Evolutionary conservation across 1,284 basidiomycete genomes (phyloP).

Genomic region (Thecaphora thlaspeos): DNA sequence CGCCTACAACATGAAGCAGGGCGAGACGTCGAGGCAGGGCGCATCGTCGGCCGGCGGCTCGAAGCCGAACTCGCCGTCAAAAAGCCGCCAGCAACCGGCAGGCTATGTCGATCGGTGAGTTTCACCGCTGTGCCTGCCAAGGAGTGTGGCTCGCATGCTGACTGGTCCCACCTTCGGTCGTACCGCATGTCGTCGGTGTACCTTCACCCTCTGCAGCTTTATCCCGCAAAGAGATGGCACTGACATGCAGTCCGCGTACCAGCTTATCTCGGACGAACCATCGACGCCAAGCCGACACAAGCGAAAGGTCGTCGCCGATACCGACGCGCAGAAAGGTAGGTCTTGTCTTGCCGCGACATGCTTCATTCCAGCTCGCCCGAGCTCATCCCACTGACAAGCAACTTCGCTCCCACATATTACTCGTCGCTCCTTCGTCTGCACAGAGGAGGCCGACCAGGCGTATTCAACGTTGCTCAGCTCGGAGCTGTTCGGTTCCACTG

Average conservation of each 20-base stretch:
- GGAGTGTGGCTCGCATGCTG: too few species aligned
- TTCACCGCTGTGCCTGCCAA: too few species aligned
- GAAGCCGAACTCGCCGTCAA: constrained; percentile 17
- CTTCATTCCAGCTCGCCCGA: too few species aligned
- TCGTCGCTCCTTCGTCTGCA: too few species aligned
- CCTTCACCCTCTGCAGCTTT: constrained; percentile 57
- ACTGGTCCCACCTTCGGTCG: too few species aligned
- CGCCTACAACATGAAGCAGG: background rate
- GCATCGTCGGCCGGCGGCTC: constrained; percentile 17
- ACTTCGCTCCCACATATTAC: too few species aligned
- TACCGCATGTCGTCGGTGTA: constrained; percentile 9
- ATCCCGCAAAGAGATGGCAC: constrained; percentile 63
- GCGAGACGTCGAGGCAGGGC: constrained; percentile 17
- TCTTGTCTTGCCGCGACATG: background rate
- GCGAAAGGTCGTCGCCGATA: constrained; percentile 45
- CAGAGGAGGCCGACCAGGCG: constrained; percentile 63
- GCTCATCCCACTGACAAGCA: too few species aligned
- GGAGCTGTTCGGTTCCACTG: constrained; percentile 61
- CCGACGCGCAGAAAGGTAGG: constrained; percentile 48
- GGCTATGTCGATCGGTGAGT: constrained; percentile 16
- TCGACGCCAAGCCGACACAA: constrained; percentile 46
- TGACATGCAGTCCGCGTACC: constrained; percentile 62
- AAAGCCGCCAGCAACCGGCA: constrained; percentile 17
- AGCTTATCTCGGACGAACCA: constrained; percentile 60
- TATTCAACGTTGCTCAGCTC: constrained; percentile 62